Percentiles rank a stretch among this genome's conserved stretches.
Conservation (phyloP, 1,284 basidiomycete genomes). For the Pholiota adiposa region DNA sequence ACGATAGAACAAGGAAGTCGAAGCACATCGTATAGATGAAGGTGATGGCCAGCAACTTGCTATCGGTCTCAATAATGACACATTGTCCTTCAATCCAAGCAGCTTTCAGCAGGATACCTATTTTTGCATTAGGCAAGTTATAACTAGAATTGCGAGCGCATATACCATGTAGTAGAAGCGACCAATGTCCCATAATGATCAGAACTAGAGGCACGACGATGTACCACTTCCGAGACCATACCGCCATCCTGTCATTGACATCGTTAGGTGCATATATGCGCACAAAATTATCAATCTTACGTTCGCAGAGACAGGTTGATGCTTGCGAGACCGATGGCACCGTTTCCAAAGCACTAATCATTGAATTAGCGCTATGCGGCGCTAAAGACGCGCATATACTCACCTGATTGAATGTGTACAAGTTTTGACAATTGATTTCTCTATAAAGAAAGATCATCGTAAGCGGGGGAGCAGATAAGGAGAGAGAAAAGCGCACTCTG, state of each 20-base stretch:
- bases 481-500: constrained; percentile 37
- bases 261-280: constrained; percentile 16
- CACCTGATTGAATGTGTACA: constrained; percentile 76
- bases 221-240: constrained; percentile 65
- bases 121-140: constrained; percentile 3
- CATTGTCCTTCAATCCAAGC: constrained; percentile 56
- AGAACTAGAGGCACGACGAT: constrained; percentile 57
- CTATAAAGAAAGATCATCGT: constrained; percentile 36
- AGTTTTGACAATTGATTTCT: constrained; percentile 63
- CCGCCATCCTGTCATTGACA: constrained; percentile 56
- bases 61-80: constrained; percentile 58
- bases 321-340: constrained; percentile 74
- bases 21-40: constrained; percentile 78
- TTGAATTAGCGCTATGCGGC: constrained; percentile 9
- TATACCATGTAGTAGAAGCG: constrained; percentile 74
- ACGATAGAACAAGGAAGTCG: constrained; percentile 62
- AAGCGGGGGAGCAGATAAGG: neutral
- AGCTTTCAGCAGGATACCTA: constrained; percentile 66
- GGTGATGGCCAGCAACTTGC: constrained; percentile 58
- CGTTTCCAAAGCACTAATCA: constrained; percentile 57
- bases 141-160: constrained; percentile 1
- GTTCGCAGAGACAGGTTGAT: constrained; percentile 81
- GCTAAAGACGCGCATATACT: constrained; percentile 16
- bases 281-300: constrained; percentile 40
- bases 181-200: constrained; percentile 77